A percentile compares a stretch with the other conserved stretches of the same genome.
Evolutionary conservation across 306 rosid genomes (phyloP).

Genomic region (Bauhinia variegata): DNA sequence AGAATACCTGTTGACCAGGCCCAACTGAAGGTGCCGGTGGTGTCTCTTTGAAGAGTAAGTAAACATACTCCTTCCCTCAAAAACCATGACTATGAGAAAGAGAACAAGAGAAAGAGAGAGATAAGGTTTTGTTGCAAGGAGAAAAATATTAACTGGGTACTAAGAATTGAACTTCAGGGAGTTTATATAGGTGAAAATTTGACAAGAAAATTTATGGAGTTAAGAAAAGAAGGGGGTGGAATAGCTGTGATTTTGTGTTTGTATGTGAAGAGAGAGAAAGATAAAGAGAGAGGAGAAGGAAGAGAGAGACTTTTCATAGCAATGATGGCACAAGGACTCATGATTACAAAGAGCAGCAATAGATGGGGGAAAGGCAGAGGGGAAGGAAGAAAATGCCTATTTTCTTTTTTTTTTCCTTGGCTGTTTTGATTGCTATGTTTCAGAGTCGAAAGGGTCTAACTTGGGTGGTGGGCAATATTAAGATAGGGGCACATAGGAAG

Average conservation of each 20-base stretch:
- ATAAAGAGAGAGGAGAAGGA: constrained; percentile 39
- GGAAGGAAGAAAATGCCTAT: constrained; percentile 41
- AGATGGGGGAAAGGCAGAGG: constrained; percentile 51
- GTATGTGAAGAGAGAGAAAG: constrained; percentile 41
- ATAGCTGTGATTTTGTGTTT: constrained; percentile 55
- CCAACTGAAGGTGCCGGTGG: constrained; percentile 43
- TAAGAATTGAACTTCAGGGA: constrained; percentile 38
- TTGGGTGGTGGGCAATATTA: constrained; percentile 24
- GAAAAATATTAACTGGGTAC: constrained; percentile 24
- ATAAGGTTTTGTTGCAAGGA: constrained; percentile 26
- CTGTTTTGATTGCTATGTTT: constrained; percentile 33
- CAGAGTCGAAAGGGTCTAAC: constrained; percentile 6
- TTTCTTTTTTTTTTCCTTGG: constrained; percentile 30
- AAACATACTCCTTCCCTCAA: constrained; percentile 45
- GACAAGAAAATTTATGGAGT: background rate
- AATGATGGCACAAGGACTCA: constrained; percentile 75
- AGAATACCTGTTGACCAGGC: constrained; percentile 56
- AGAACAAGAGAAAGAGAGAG: constrained; percentile 21
- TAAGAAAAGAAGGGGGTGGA: background rate
- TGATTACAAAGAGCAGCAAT: constrained; percentile 73
- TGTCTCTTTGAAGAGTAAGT: constrained; percentile 45
- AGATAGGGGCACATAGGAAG: constrained; percentile 40
- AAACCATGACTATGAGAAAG: background rate
- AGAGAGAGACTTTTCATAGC: constrained; percentile 53
- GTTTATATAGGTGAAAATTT: constrained; percentile 41